Evolutionary conservation across 768 basidiomycete species (phyloP).

Genomic region (Clitopilus hobsonii): DNA sequence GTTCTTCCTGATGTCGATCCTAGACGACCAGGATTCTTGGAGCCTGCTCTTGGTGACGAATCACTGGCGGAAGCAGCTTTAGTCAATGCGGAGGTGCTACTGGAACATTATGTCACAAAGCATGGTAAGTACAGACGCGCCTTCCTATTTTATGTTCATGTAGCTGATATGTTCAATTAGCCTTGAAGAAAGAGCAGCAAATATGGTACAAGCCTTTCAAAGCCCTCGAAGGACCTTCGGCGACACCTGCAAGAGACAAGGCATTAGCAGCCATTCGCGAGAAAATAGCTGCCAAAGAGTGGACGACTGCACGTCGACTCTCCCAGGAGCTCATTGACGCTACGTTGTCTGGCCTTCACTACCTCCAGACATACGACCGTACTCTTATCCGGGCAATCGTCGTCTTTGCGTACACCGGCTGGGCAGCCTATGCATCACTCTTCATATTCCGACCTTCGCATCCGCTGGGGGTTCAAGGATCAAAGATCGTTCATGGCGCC

Average conservation of each 20-base stretch:
- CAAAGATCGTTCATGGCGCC: conserved; percentile 8
- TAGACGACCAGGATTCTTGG: conserved; percentile 53
- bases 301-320: conserved; percentile 41
- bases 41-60: conserved; percentile 39
- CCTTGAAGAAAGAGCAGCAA: conserved; percentile 53
- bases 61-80: conserved; percentile 49
- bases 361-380: conserved; percentile 84
- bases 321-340: conserved; percentile 49
- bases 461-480: background rate
- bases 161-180: conserved; percentile 24
- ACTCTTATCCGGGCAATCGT: conserved; percentile 67
- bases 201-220: conserved; percentile 62
- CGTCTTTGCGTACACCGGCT: conserved; percentile 68
- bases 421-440: conserved; percentile 64
- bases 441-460: conserved; percentile 47
- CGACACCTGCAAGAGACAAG: conserved; percentile 27
- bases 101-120: conserved; percentile 77
- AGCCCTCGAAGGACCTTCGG: conserved; percentile 30
- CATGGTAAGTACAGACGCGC: conserved; percentile 44
- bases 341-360: conserved; percentile 60
- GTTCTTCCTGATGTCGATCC: conserved; percentile 74
- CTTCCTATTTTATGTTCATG: background rate
- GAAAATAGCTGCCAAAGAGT: conserved; percentile 37
- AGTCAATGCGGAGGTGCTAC: conserved; percentile 62
- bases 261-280: conserved; percentile 38